Base-by-base conservation (phyloP, 257 asterid genomes). In the Scutellaria galericulata region DNA sequence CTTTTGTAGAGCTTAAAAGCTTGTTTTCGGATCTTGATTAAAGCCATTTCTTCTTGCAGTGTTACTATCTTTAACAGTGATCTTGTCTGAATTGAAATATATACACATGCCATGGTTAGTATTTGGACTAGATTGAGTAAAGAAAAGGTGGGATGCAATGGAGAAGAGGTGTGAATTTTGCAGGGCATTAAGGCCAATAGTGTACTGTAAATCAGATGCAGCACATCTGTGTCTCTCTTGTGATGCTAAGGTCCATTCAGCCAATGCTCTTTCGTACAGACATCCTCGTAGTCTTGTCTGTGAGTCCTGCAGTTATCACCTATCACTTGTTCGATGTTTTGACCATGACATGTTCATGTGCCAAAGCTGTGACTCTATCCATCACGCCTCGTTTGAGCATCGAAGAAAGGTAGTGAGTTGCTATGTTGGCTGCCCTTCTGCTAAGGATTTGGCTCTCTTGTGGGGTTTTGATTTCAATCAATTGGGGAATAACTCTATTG, bases 151-250 rank as follows among this genome's bases (percentile, higher is more conserved):
- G 64, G 56, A 85, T 31, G 37, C 37, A 3, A 86, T 84, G 94
- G 96, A 88, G 74, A 90, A 78, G 68, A 72, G 66, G 45, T 93
- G 98, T 69, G 98, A 86, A 67, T 89, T 89, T 73, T 93, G 98
- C 78, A 70, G 8, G 88, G 75, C 78, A 9, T 65, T 78, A 50
- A 85, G 83, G 80, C 89, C 97, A 46, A 75, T 86, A 10, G 98
- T 93, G 72, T 90, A 84, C 84, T 93, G 98, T 75, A 78, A 84
- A 41, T 81, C 97, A 12, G 98, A 93, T 79, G 87, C 93, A 20
- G 98, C 97, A n/a, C 83, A 83, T 66, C 97, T 93, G 40, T 93
- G 98, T 79, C 90, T 93, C 42, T 80, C 86, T 35, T 93, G 98
- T 59, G 97, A 93, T 66, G 85, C 95, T 39, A 87, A 81, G 72